phyloP scores from a whole-genome alignment of 768 basidiomycete species.

The Piloderma croceum region DNA sequence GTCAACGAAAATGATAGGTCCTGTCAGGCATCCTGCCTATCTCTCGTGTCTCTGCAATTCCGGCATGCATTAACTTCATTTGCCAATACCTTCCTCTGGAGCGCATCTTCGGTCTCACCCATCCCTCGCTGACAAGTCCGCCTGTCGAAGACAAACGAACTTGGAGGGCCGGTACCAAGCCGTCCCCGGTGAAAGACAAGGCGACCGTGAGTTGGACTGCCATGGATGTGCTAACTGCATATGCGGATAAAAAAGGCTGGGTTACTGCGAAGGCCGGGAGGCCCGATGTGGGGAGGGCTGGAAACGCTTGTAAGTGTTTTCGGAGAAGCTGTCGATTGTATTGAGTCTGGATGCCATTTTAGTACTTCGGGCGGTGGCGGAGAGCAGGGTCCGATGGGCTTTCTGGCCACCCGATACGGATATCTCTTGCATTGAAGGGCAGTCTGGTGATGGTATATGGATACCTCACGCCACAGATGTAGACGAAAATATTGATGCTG shows the following conservation, averaged over 20 bases:
- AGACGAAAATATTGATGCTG: conserved; percentile 26
- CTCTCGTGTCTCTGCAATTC: conserved; percentile 76
- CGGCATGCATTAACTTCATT: conserved; percentile 74
- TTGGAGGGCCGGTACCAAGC: conserved; percentile 50
- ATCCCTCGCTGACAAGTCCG: conserved; percentile 35
- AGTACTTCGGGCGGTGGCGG: conserved; percentile 83
- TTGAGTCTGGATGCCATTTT: background rate
- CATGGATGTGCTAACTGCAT: conserved; percentile 75
- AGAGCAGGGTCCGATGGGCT: conserved; percentile 76
- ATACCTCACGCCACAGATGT: conserved; percentile 36
- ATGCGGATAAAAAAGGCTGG: conserved; percentile 75
- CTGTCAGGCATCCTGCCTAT: conserved; percentile 72
- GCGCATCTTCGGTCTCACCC: conserved; percentile 51
- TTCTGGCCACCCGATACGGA: conserved; percentile 67
- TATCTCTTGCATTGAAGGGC: conserved; percentile 23
- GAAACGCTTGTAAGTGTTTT: conserved; percentile 70
- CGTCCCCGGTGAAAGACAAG: conserved; percentile 20
- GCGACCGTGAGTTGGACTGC: conserved; percentile 63
- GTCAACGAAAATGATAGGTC: conserved; percentile 37
- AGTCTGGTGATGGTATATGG: conserved; percentile 51
- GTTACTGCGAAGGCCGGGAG: conserved; percentile 88
- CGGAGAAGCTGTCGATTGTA: background rate
- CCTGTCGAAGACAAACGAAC: conserved; percentile 61
- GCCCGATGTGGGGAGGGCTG: conserved; percentile 84
- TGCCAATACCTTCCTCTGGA: conserved; percentile 74